Conservation (phyloP, 768 basidiomycete species). For the Aureoboletus auriporus region DNA sequence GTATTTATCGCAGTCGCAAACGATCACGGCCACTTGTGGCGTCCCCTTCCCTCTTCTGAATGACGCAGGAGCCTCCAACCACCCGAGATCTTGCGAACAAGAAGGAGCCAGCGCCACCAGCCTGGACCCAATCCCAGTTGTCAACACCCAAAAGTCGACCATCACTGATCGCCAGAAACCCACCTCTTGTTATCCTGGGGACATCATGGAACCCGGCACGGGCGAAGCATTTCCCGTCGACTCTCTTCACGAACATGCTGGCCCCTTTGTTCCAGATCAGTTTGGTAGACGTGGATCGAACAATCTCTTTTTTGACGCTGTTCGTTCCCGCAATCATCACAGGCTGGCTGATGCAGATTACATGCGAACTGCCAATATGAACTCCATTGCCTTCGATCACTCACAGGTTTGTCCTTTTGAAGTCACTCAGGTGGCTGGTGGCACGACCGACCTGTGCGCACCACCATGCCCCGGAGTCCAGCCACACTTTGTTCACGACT, state of each 20-base stretch:
- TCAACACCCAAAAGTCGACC: slow-evolving; percentile 8
- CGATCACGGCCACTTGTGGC: slow-evolving; percentile 19
- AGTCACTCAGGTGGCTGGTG: slow-evolving; percentile 16
- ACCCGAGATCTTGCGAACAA: slow-evolving; percentile 18
- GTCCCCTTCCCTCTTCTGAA: slow-evolving; percentile 23
- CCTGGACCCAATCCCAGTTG: slow-evolving; percentile 7
- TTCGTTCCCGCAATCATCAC: slow-evolving; percentile 24
- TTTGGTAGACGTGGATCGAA: slow-evolving; percentile 33
- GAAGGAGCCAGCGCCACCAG: slow-evolving; percentile 14
- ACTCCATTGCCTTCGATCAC: slow-evolving; percentile 16
- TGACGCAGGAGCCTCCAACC: slow-evolving; percentile 17
- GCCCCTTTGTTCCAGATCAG: slow-evolving; percentile 17
- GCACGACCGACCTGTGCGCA: slow-evolving; percentile 23
- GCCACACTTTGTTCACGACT: slow-evolving; percentile 23
- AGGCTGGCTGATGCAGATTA: slow-evolving; percentile 21
- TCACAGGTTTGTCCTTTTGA: slow-evolving; percentile 22
- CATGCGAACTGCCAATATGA: slow-evolving; percentile 19
- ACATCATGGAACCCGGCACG: slow-evolving; percentile 11
- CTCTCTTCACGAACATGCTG: slow-evolving; percentile 11
- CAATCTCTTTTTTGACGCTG: slow-evolving; percentile 37
- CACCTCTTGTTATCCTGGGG: slow-evolving; percentile 14
- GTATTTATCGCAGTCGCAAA: slow-evolving; percentile 32
- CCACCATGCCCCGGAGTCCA: slow-evolving; percentile 19
- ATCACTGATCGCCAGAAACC: slow-evolving; percentile 18
- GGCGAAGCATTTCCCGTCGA: slow-evolving; percentile 13